Evolutionary conservation across 768 basidiomycete species (phyloP), one percentile per base, ranked within the genome.

Genomic region (Rhodosporidiobolus odoratus): DNA sequence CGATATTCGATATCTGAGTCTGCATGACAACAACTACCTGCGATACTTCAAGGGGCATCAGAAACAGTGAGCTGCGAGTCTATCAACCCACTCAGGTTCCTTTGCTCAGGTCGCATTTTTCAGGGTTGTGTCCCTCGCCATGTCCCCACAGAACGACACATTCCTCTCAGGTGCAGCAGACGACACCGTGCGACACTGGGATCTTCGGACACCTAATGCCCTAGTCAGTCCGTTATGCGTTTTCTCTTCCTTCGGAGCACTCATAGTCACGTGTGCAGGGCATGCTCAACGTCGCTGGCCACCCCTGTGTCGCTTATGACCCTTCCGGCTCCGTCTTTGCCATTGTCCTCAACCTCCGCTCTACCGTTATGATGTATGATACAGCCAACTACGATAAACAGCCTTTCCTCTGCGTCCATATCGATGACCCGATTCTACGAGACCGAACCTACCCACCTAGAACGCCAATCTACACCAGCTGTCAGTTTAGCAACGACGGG

Each of bases 11-110:
- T 97, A 97, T 79, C 91, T 95, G 76, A 94, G 91, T 2, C 79
- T 95, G 59, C 92, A 97, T 80, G 92, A 95, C 84, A 97, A 96
- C 84, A 92, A 89, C 78, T 99, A 93, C 79, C 81, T 98, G 40
- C 87, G 89, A 73, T 99, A 99, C 81, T 98, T 96, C 83, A 89
- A 87, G 76, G 96, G 96, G 0, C 96, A 99, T 82, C 92, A 87
- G 74, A 89, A 84, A 43, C 85, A 76, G 83, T 83, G 32, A 56
- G 81, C 72, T 21, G 1, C 9, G 5, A 10, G 23, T n/a, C 19
- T 12, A 34, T 54, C 58, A n/a, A n/a, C n/a, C 30, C 58, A 37
- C 12, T 52, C 21, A 34, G 25, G 35, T 37, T 0, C 8, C 30
- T 38, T 40, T 34, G 48, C 27, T 47, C 34, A 59, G 21, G 23